Evolutionary conservation across 2,329 filamentous ascomycete species (phyloP), one percentile per base, ranked within the genome.

Genomic region (Celoporthe dispersa): DNA sequence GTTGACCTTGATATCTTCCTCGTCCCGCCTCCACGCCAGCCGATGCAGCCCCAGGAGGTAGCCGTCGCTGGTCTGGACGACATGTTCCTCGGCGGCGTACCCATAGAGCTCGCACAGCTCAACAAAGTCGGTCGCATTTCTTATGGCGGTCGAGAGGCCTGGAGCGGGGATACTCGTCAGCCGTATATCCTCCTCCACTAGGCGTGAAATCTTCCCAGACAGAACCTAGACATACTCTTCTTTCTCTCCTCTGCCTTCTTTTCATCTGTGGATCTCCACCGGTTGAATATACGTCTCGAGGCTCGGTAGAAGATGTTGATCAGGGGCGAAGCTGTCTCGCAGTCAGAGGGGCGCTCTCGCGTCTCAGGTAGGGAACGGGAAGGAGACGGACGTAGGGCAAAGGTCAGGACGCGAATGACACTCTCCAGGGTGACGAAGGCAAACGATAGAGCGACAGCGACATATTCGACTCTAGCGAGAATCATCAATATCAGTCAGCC

Each of bases 21-120:
- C 94, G 14, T 93, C 94, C 75, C 90, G 92, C 70, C 87, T 88
- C 88, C 92, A 97, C 28, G 92, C 93, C 62, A 99, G 82, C 9
- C 96, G 89, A 80, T 99, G 96, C 70, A 98, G 82, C 11, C 95
- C 95, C 22, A 99, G 87, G 60, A 99, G 85, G 78, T 97, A 99
- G 22, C 96, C 96, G 83, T 99, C 96, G 72, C 90, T 90, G 2
- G 96, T 99, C 80, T 97, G 94, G 14, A 97, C 92, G 64, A 99
- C 91, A 79, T 99, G 96, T 81, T 99, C 96, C 79, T 99, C 96
- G 7, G 95, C 93, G 75, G 93, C 92, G 81, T 98, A 98, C 62
- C 94, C 95, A 80, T 91, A 97, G 16, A 97, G 83, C 53, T 90
- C 91, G 80, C 95, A 98, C n/a, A 99, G 87, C 77, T 98, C 95